Evolutionary conservation across 345 rosid species (phyloP), one percentile per base, ranked within the genome.

Genomic region (Passiflora organensis): DNA sequence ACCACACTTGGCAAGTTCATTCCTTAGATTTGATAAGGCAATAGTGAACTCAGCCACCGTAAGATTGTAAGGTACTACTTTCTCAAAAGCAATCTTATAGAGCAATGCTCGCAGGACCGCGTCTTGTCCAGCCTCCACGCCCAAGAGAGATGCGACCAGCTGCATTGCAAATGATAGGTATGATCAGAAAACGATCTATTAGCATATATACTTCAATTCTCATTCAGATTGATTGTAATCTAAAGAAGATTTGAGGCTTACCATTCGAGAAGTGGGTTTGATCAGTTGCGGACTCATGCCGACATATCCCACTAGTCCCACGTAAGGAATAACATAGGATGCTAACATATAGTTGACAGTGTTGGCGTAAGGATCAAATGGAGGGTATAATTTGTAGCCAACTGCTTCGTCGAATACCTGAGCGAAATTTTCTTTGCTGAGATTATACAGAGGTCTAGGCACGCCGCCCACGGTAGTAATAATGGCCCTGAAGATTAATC

Each of bases 71-170:
- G 83, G 82, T 1, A 38, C 22, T 43, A 83, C 89, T n/a, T 48
- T 57, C 54, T 47, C 18, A 1, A 1, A 0, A 0, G 76, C 78
- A 10, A 42, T 50, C 56, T 76, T 72, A 45, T 80, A 85, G 17
- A 91, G 60, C 65, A 87, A 39, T 54, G 76, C 64, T 57, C 91
- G 50, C 41, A 91, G 82, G 6, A 85, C 79, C 0, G 91, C 96
- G 21, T 87, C 97, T 54, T 85, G 97, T 6, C 95, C 97, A 0
- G 95, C 72, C 67, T 87, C 86, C 41, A 83, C 87, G 0, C 84
- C 96, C 47, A 85, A 65, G 17, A 85, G 91, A n/a, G 89, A 87
- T 6, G 91, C 89, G 18, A 83, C 91, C 19, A 91, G 68, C 91
- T n/a, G n/a, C n/a, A n/a, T n/a, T 91, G 74, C 1, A 60, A 39